Percentiles rank a stretch among this genome's conserved stretches.
Conservation (phyloP, 768 basidiomycete species). For the Mycena haematopus region DNA sequence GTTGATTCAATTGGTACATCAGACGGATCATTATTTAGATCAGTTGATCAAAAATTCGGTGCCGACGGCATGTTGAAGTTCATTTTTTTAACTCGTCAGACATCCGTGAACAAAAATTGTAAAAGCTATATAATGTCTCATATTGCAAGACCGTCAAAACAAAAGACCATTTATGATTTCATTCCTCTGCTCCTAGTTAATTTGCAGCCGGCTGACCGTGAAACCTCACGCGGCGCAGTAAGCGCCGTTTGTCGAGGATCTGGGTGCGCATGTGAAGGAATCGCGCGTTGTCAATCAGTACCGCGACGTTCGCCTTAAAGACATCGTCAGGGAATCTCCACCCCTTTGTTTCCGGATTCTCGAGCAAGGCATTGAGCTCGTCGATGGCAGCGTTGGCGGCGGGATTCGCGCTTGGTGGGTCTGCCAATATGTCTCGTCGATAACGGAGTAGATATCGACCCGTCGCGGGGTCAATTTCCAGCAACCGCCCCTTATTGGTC, state of each 20-base stretch:
- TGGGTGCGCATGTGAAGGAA: constrained; percentile 15
- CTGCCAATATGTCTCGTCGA: constrained; percentile 6
- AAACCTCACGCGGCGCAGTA: constrained; percentile 9
- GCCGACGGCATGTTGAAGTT: too few species aligned
- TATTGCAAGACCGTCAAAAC: too few species aligned
- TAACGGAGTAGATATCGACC: constrained; percentile 5
- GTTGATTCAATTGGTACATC: too few species aligned
- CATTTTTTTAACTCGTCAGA: too few species aligned
- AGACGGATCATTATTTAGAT: too few species aligned
- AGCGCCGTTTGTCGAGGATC: constrained; percentile 9
- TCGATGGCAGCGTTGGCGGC: constrained; percentile 9
- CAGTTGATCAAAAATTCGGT: too few species aligned
- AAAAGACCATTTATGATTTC: too few species aligned
- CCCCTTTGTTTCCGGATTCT: not conserved
- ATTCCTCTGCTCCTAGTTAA: too few species aligned
- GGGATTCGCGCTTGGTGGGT: constrained; percentile 8
- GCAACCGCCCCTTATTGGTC: constrained; percentile 5
- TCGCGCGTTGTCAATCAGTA: constrained; percentile 9
- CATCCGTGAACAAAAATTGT: too few species aligned
- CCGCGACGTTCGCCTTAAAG: constrained; percentile 3
- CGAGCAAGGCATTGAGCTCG: constrained; percentile 2
- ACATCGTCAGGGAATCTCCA: constrained; percentile 15
- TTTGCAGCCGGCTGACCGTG: not conserved
- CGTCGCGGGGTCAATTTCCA: not conserved
- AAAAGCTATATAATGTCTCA: too few species aligned